Base-by-base conservation (phyloP, 768 basidiomycete species). In the Tubosaeta sp. region DNA sequence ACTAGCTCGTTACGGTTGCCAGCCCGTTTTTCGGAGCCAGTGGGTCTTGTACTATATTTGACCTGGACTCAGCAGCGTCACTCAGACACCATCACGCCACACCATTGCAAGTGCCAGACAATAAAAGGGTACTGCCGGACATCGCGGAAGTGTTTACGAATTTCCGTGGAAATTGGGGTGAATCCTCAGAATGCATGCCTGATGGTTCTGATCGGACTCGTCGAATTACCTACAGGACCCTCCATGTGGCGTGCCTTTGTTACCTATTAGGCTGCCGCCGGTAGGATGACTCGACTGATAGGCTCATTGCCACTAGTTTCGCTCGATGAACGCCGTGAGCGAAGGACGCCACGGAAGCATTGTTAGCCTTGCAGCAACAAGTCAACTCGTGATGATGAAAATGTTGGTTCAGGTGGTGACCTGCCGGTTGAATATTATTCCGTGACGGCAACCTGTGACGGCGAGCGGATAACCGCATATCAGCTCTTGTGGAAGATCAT, bases 381-480 rank as follows among this genome's bases (percentile, higher is more conserved):
- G 22, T 29, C 43, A 13, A n/a, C 29, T 17, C 10, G 22, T 31
- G n/a, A 31, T 8, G n/a, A 17, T 43, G n/a, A 31, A 43, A n/a
- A 16, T 25, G 33, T 26, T 46, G 19, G 19, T 25, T 34, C 29
- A 33, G 19, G 12, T 19, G 17, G 17, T 33, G 39, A 25, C 33
- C 44, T 3, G 19, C 19, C 33, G 16, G 41, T 13, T 19, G 12
- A 16, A 35, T 31, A 26, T 51, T 25, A 14, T 38, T 10, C 46
- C 17, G 5, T 43, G 26, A 60, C 48, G 51, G 53, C 45, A 59
- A 38, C n/a, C 3, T 7, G 34, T 45, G 19, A 32, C 9, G 22
- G 48, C 50, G 37, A 35, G 48, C 46, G 35, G 43, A 19, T 19
- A 39, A 48, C 14, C 19, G 22, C 38, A 39, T 19, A n/a, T 47